phyloP scores from a whole-genome alignment of 1,284 basidiomycete genomes.

The Ceratobasidium sp. region DNA sequence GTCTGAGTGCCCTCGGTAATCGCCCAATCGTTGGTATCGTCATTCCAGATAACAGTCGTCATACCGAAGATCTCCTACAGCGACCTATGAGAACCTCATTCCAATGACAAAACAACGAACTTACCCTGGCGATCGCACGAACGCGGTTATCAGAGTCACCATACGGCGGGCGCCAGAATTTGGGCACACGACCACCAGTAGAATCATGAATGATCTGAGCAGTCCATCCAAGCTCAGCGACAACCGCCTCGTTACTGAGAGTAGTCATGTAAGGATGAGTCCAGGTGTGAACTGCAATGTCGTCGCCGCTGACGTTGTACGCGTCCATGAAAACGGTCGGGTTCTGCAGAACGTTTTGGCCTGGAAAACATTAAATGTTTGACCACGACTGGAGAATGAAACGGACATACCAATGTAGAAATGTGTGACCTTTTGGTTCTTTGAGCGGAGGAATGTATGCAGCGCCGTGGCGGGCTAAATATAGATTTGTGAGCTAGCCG shows the following conservation, averaged over 20 bases:
- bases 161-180: conserved; percentile 83
- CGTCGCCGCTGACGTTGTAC: conserved; percentile 64
- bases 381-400: conserved; percentile 13
- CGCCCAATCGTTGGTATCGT: conserved; percentile 61
- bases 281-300: conserved; percentile 86
- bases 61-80: conserved; percentile 72
- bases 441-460: conserved; percentile 56
- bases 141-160: conserved; percentile 83
- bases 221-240: conserved; percentile 88
- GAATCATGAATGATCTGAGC: conserved; percentile 85
- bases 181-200: conserved; percentile 78
- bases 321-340: conserved; percentile 68
- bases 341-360: conserved; percentile 73
- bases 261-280: conserved; percentile 87
- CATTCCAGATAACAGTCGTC: conserved; percentile 82
- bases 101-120: background rate
- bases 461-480: background rate
- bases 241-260: conserved; percentile 73
- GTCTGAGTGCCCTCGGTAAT: conserved; percentile 53
- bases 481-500: no score
- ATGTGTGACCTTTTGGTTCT: conserved; percentile 49
- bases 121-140: conserved; percentile 71
- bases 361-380: conserved; percentile 63
- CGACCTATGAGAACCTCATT: no score
- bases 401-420: conserved; percentile 53